Base-by-base conservation (phyloP, 2,329 filamentous ascomycete genomes). In the Curvularia spicifera region DNA sequence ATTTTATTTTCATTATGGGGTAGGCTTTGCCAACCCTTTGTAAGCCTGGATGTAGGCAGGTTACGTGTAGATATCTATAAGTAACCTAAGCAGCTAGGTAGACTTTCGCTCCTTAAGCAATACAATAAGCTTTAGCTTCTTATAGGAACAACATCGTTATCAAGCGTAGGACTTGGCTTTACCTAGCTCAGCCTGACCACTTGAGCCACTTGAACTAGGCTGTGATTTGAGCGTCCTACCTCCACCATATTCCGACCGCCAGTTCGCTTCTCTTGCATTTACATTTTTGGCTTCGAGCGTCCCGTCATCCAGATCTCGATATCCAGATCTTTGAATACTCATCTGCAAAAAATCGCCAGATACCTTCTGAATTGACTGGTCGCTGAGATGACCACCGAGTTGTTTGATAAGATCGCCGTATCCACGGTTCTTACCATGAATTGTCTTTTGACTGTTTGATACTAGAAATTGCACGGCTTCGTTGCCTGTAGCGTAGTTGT, bases 401-500 rank as follows among this genome's bases (percentile, higher is more conserved):
- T 45, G 24, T 45, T 45, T 45, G 15, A 45, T 45, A 1, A 18
- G 9, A 10, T 45, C 42, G 13, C 42, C 42, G 15, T 45, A 29
- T 45, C 42, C 42, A 45, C 42, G 42, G 42, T 45, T 45, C 42
- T 45, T 45, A 2, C 42, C 42, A 45, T 45, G 15, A n/a, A 45
- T 45, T 45, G 24, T 45, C 42, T 45, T 45, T 45, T 45, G 42
- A 5, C 42, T 29, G 4, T 45, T 45, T 18, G 24, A 45, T 45
- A 45, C 42, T 7, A 45, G 42, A 45, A 45, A 45, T 45, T 45
- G 42, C 24, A 45, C 42, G 24, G 42, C 42, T 45, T 45, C 42
- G 24, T 45, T 5, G 15, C 42, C 42, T 29, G 24, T 45, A 45
- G 42, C 42, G 42, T 28, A 2, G 42, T 44, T 44, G 24, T 44